Base-by-base conservation (phyloP, 2,329 filamentous ascomycete species). In the Aspergillus aculeatus region DNA sequence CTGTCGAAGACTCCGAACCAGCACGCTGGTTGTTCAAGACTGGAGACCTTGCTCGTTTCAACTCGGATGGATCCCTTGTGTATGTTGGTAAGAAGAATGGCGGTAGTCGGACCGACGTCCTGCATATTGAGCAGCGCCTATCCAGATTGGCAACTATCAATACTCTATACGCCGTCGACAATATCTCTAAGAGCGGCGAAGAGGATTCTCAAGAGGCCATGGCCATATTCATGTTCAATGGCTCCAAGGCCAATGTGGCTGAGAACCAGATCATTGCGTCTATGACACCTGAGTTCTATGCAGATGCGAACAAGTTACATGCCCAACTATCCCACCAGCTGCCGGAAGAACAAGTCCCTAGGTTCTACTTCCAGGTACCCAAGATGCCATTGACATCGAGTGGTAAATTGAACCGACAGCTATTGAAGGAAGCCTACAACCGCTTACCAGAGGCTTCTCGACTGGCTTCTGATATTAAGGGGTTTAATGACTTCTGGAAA, bases 1-100 rank as follows among this genome's bases (percentile, higher is more conserved):
- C 14, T 1, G 11, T 7, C 19, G 31, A 14, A 38, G 32, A 11
- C 16, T 16, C 24, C n/a, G n/a, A 23, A 12, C 31, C 26, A 4
- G 47, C 35, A 2, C 26, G 52, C 6, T 50, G 53, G 16, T 60
- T 75, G 29, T 75, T 77, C 63, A 76, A 73, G 62, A 77, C 76
- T 1, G 75, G 76, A 3, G 73, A 77, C 52, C 60, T 78, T 21
- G 73, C 71, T n/a, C 70, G 70, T 12, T 77, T 75, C 61, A 74
- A 77, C 21, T 64, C 70, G 0, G 68, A 77, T 56, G 75, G 75
- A 2, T 69, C 69, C 2, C 58, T 76, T 7, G 66, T 68, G 1
- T 75, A 72, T 57, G 35, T 76, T 5, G 74, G 75, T 19, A 64
- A 68, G 26, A 77, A 75, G 60, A 65, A 64, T 11, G 32, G 54